Conservation (phyloP, 768 basidiomycete genomes). For the Tricholoma sp. region DNA sequence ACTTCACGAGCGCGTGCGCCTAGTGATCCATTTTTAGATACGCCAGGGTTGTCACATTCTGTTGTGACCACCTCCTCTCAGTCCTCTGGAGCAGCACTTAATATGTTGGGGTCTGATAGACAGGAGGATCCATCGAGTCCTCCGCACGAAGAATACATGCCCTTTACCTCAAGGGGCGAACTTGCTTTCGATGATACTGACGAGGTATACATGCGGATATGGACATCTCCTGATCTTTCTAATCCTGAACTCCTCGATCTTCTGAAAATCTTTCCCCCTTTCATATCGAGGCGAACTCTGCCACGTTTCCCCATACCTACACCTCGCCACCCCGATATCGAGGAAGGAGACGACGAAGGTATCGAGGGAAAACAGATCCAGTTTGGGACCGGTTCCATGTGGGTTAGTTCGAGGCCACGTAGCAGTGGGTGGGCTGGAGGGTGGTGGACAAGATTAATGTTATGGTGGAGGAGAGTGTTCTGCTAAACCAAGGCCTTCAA, state of each 20-base stretch:
- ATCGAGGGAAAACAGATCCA: constrained; percentile 53
- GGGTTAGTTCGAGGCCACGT: constrained; percentile 61
- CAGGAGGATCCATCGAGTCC: constrained; percentile 39
- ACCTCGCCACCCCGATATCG: constrained; percentile 50
- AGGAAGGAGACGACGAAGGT: constrained; percentile 60
- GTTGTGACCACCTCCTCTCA: constrained; percentile 47
- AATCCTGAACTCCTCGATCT: constrained; percentile 71
- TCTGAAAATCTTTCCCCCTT: constrained; percentile 70
- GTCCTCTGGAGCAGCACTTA: constrained; percentile 32
- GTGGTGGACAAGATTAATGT: constrained; percentile 73
- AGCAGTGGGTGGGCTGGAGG: constrained; percentile 65
- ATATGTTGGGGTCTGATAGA: constrained; percentile 24
- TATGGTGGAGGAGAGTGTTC: constrained; percentile 79
- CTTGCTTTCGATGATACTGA: constrained; percentile 24
- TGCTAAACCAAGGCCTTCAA: constrained; percentile 39
- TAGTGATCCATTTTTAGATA: constrained; percentile 77
- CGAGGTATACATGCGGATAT: constrained; percentile 62
- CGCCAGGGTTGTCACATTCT: constrained; percentile 54
- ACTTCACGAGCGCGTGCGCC: constrained; percentile 63
- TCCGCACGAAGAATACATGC: constrained; percentile 30
- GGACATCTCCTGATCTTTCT: constrained; percentile 75
- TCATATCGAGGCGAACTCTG: constrained; percentile 62
- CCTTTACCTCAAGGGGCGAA: constrained; percentile 26
- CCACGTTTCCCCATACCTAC: constrained; percentile 60
- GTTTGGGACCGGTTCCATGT: constrained; percentile 82